Percentiles rank a stretch among this genome's conserved stretches.
Conservation (phyloP, 1,284 basidiomycete genomes). For the Testicularia cyperi region DNA sequence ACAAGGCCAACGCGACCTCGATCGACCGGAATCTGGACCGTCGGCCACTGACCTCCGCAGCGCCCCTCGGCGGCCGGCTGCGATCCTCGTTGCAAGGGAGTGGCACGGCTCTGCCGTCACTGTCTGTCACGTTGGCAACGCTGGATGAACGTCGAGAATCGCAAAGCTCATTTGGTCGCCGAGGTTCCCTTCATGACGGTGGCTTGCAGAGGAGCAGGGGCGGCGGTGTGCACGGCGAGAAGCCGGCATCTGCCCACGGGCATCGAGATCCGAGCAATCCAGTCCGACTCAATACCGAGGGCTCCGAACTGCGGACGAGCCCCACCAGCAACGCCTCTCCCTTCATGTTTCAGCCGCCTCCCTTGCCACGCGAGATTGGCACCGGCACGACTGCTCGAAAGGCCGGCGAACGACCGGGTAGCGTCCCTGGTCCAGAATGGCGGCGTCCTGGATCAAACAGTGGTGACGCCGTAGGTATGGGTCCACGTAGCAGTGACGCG, state of each 20-base stretch:
- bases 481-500: no score
- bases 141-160: conserved; percentile 24
- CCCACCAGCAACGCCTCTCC: conserved; percentile 42
- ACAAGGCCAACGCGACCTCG: conserved; percentile 4
- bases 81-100: conserved; percentile 10
- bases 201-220: no score
- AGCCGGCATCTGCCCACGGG: no score
- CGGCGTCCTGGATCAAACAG: conserved; percentile 33
- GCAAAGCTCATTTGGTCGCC: conserved; percentile 7
- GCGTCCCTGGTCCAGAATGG: conserved; percentile 16
- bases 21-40: conserved; percentile 14
- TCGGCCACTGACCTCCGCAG: conserved; percentile 27
- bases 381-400: conserved; percentile 2
- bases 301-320: conserved; percentile 36
- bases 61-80: conserved; percentile 8
- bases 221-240: no score
- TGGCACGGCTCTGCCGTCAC: conserved; percentile 14
- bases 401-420: conserved; percentile 11
- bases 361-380: conserved; percentile 31
- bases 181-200: conserved; percentile 18
- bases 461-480: conserved; percentile 9
- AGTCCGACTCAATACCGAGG: conserved; percentile 21
- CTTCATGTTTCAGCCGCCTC: conserved; percentile 50
- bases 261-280: no score
- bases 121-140: conserved; percentile 16